Evolutionary conservation across 345 rosid genomes (phyloP), one percentile per base, ranked within the genome.

Genomic region (Murraya koenigii): DNA sequence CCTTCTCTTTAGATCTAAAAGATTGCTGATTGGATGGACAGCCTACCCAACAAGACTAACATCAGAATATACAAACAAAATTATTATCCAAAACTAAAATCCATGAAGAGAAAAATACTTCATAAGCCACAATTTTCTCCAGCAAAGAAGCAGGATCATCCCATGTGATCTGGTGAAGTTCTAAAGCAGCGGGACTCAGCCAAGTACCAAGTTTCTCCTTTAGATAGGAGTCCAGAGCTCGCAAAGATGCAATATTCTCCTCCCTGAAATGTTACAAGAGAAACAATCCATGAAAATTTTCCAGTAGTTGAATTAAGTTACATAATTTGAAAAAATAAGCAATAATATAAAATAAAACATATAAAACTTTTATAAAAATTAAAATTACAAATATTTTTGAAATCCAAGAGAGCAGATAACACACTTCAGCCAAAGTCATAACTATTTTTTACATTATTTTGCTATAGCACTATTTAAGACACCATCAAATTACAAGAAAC

Each of bases 161-260:
- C 98, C 97, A 96, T 19, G 99, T 94, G 73, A 94, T 90, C 55
- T 92, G 98, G 79, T 87, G 95, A 84, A 96, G 98, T 94, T 91
- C 94, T 80, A 92, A 85, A 47, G 92, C 83, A 55, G 97, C 97
- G 83, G 98, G 97, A 81, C 92, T 90, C 73, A 96, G 99, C 97
- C 97, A 96, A 55, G 94, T 88, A 81, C 85, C 80, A 33, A 96
- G 98, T 79, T 91, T 91, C 81, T 94, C 98, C 89, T 92, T 94
- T 63, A 94, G 72, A 85, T 82, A 83, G 28, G 94, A 86, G 88
- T 92, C 97, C 62, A 96, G 75, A 47, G 92, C 89, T 81, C 97
- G 86, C 71, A 96, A 23, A 56, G 97, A 90, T 15, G 88, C 80
- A 68, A 74, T 60, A 79, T 90, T 96, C 71, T 88, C 95, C 83